Percentiles rank a stretch among this genome's conserved stretches.
Evolutionary conservation across 2,329 filamentous ascomycete genomes (phyloP).

Genomic region (Waltergamsia citrina): DNA sequence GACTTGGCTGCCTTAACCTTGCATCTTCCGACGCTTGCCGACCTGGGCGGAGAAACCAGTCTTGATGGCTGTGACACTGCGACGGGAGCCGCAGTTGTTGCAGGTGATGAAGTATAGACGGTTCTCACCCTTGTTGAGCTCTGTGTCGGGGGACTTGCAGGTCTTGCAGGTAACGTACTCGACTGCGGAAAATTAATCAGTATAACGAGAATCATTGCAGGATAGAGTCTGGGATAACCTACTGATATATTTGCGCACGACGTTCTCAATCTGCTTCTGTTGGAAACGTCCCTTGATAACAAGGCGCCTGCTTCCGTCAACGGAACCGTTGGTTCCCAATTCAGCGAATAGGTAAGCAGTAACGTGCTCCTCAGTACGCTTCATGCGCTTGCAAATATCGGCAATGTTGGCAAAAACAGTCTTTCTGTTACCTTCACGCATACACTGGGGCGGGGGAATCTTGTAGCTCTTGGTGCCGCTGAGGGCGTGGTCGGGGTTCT

Average conservation of each 20-base stretch:
- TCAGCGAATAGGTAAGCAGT: slow-evolving; percentile 96
- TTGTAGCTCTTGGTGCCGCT: slow-evolving; percentile 93
- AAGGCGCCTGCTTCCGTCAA: slow-evolving; percentile 83
- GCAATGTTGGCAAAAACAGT: slow-evolving; percentile 99
- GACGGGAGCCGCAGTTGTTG: slow-evolving; percentile 71
- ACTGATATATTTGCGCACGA: slow-evolving; percentile 91
- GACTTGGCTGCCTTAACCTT: slow-evolving; percentile 69
- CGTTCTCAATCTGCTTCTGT: slow-evolving; percentile 98
- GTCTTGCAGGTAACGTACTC: slow-evolving; percentile 99
- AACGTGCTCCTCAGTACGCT: slow-evolving; percentile 95
- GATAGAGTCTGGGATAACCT: slow-evolving; percentile 23
- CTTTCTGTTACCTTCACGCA: slow-evolving; percentile 99
- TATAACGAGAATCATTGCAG: slow-evolving; percentile 1
- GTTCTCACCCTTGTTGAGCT: slow-evolving; percentile 98
- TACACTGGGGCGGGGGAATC: slow-evolving; percentile 95
- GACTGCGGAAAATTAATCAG: slow-evolving; percentile 38
- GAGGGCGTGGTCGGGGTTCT: slow-evolving; percentile 91
- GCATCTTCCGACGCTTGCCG: slow-evolving; percentile 94
- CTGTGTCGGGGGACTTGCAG: slow-evolving; percentile 87
- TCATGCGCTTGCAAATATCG: slow-evolving; percentile 99
- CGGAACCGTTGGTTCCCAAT: slow-evolving; percentile 92
- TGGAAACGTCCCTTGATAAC: slow-evolving; percentile 99
- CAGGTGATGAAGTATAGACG: slow-evolving; percentile 98
- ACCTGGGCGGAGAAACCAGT: slow-evolving; percentile 99
- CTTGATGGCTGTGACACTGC: slow-evolving; percentile 96